Base-by-base conservation (phyloP, 306 rosid genomes). In the Citrullus amarus region DNA sequence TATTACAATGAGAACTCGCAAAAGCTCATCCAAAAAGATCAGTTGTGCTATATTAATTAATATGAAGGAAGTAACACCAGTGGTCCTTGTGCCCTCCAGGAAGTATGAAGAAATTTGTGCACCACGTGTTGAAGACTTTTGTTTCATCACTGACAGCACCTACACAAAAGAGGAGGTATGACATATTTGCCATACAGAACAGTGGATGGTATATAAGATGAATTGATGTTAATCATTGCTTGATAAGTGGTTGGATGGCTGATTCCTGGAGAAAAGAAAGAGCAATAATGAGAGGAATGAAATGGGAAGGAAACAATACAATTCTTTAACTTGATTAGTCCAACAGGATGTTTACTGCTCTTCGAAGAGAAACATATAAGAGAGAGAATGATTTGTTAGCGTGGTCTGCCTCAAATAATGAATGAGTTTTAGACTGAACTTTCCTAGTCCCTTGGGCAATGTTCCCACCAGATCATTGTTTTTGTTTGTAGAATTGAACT, bases 61-160 rank as follows among this genome's bases (percentile, higher is more conserved):
- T 34, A 74, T 74, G 62, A 58, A 28, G 43, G 25, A 50, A 76
- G 74, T 46, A 78, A 78, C 72, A 43, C 18, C 78, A 28, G 51
- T 83, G 53, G 79, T 48, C 34, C 9, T 78, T 75, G 32, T 80
- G 78, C 56, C 63, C 69, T 38, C 32, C 56, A 90, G 95, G 86
- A 90, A 90, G 72, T 87, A 83, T 15, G 95, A 90, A 88, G 95
- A 88, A 83, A 84, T 87, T 59, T 87, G 86, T 81, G 88, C 92
- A 11, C 95, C 90, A 2, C 88, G 81, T 2, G 84, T 87, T 44
- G 92, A 90, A 76, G 92, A 87, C 20, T 86, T 88, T 80, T 90
- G 95, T 59, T 78, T 87, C 85, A 88, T 90, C 81, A 90, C 95
- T 6, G 92, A 85, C 84, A 82, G 85, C 81, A 88, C 89, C 50